Evolutionary conservation across 176 grass and related monocot genomes (phyloP), one percentile per base, ranked within the genome.

Genomic region (Cocos nucifera): DNA sequence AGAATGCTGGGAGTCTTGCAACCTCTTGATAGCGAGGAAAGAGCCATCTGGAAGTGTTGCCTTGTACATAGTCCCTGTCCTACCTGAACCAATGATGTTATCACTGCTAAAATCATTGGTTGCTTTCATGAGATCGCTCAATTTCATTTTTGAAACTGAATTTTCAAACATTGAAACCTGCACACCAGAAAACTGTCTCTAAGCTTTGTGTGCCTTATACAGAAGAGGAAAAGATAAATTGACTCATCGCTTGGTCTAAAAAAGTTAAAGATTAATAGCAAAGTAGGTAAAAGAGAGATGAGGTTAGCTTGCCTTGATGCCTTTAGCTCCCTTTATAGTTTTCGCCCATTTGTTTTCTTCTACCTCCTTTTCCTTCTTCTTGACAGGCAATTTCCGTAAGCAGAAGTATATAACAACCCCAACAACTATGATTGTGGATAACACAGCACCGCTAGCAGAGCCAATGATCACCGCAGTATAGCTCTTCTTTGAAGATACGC

Each of bases 321-420:
- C 78, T 88, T 88, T 97, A 50, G 78, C 27, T 49, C 87, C 81
- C 73, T 91, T 97, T 32, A 97, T 91, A 74, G 71, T 78, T 71
- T 97, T 91, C 17, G 84, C 93, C 93, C 93, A 97, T 51, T 75
- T 97, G 64, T 97, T 97, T 79, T 91, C 93, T 84, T 91, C 93
- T 50, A 85, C 22, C 23, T 83, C 84, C 49, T 91, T 95, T 73
- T 63, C 76, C 56, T 82, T 91, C 75, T 86, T 95, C 72, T 80
- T 97, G 3, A 64, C 57, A 49, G 93, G 87, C 66, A 88, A 67
- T 75, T 59, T 97, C 19, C 75, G 51, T 76, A 97, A 74, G 76
- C 74, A 82, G 72, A 97, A 30, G 76, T 83, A 97, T 22, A 92
- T 62, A 82, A 91, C 62, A 78, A 80, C 53, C 63, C 63, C 66